These are phyloP conservation scores for Linderniella brevidens DNA, from an alignment of 257 asterid species.

Conservation along the genomic window DNA sequence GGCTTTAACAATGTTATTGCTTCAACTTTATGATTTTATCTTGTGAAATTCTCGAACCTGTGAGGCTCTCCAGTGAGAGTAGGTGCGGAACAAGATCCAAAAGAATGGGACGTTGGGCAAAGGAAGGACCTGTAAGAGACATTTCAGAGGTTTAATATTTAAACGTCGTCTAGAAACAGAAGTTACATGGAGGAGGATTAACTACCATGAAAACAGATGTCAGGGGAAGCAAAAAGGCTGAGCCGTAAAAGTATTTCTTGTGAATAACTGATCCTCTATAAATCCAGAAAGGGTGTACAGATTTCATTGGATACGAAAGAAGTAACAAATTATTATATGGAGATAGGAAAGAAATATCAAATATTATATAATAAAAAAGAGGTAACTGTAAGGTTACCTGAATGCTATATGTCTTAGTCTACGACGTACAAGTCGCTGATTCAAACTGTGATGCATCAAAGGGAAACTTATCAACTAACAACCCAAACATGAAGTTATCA, in stretches of 20 bases:
- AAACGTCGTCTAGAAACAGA: neutral
- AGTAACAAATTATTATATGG: neutral
- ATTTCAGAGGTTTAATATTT: neutral
- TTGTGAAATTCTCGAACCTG: conserved; percentile 31
- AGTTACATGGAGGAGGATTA: neutral
- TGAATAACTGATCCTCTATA: conserved; percentile 78
- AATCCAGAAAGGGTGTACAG: conserved; percentile 12
- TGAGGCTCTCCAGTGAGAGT: conserved; percentile 98
- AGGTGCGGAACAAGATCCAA: conserved; percentile 87
- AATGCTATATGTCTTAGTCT: conserved; percentile 77
- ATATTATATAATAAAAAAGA: neutral
- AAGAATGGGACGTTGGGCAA: conserved; percentile 94
- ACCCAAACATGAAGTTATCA: too few species aligned
- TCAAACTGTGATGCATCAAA: conserved; percentile 38
- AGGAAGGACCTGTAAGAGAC: conserved; percentile 56
- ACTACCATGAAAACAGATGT: conserved; percentile 64
- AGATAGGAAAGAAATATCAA: neutral
- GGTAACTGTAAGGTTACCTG: conserved; percentile 31
- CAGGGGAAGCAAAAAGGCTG: conserved; percentile 66
- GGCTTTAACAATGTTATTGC: neutral
- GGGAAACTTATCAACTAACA: conserved; percentile 2
- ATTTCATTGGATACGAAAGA: neutral
- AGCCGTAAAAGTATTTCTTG: conserved; percentile 68
- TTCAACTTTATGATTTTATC: conserved; percentile 1
- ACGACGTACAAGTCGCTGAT: conserved; percentile 76